Evolutionary conservation across 306 rosid species (phyloP), one percentile per base, ranked within the genome.

Genomic region (Astragalus membranaceus): DNA sequence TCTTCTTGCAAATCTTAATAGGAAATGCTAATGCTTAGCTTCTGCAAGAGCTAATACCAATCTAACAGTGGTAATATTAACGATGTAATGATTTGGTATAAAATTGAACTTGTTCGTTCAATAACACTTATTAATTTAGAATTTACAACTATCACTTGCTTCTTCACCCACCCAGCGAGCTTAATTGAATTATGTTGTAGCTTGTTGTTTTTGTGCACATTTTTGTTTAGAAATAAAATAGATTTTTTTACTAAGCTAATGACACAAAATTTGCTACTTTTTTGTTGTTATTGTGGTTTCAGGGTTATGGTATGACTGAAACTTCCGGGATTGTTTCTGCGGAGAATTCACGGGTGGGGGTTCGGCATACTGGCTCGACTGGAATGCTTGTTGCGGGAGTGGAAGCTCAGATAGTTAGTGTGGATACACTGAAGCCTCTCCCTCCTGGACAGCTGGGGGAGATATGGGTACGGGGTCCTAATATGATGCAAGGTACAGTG

Each of bases 271-370:
- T 33, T 32, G 54, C 30, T 49, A 2, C 17, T 37, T 37, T 36
- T 23, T 53, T 39, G 29, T 33, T 41, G 11, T 59, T 76, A 13
- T 20, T 69, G 81, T 58, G 75, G 23, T 78, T 82, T 65, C 81
- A 82, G 86, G 98, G 98, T 6, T 90, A 88, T 77, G 98, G 98
- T 70, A 88, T 94, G 98, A 94, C 98, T 7, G 98, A 94, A 82
- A 90, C 97, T 33, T 84, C 87, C 81, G 97, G 92, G 37, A 39
- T 88, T 73, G 76, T 81, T 64, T 75, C 97, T 0, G 0, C 83
- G 73, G 98, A 94, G 77, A 82, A 68, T 67, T 0, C 75, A 16
- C 72, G 50, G 68, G 41, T 57, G n/a, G 97, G 95, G 41, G 17
- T 39, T 69, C 88, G 95, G 50, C 65, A 88, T 56, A 50, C 76